phyloP scores from a whole-genome alignment of 2,329 filamentous ascomycete species.

The Sphaceloma murrayae region DNA sequence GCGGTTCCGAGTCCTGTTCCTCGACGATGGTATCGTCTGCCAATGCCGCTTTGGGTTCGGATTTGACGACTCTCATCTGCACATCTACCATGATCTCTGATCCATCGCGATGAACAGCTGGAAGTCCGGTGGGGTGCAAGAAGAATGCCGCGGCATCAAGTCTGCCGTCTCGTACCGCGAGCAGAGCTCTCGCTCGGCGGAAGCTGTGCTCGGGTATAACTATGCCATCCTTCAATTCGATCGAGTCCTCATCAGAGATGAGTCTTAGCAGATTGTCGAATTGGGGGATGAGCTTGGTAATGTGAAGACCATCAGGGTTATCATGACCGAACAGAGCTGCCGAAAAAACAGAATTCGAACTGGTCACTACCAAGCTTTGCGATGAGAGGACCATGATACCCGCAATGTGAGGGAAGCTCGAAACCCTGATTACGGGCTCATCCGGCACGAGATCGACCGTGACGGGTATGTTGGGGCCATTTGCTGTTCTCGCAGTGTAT shows the following conservation, averaged over 20 bases:
- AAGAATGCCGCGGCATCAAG: constrained; percentile 69
- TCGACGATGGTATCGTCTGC: constrained; percentile 55
- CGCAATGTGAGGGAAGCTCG: constrained; percentile 93
- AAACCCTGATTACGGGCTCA: constrained; percentile 66
- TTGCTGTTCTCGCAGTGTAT: constrained; percentile 74
- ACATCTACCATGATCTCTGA: constrained; percentile 88
- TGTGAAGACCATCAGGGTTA: constrained; percentile 67
- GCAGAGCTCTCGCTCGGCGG: constrained; percentile 72
- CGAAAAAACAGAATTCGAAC: constrained; percentile 91
- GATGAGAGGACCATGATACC: constrained; percentile 92
- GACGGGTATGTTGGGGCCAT: constrained; percentile 72
- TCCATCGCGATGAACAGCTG: constrained; percentile 81
- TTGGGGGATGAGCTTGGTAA: constrained; percentile 72
- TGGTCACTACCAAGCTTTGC: constrained; percentile 66
- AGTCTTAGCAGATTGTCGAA: constrained; percentile 78
- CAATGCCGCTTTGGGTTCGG: constrained; percentile 56
- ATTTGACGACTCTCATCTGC: constrained; percentile 93
- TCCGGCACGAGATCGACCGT: constrained; percentile 65
- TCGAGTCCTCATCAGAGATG: constrained; percentile 75
- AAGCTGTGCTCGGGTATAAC: constrained; percentile 96
- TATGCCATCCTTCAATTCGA: constrained; percentile 81
- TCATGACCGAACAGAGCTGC: constrained; percentile 84
- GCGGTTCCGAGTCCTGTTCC: constrained; percentile 46
- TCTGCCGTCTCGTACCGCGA: constrained; percentile 73
- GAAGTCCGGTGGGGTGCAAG: constrained; percentile 71